Percentiles rank a stretch among this genome's conserved stretches.
Conservation (phyloP, 768 basidiomycete species). For the Boletus rufocinnamomeus region DNA sequence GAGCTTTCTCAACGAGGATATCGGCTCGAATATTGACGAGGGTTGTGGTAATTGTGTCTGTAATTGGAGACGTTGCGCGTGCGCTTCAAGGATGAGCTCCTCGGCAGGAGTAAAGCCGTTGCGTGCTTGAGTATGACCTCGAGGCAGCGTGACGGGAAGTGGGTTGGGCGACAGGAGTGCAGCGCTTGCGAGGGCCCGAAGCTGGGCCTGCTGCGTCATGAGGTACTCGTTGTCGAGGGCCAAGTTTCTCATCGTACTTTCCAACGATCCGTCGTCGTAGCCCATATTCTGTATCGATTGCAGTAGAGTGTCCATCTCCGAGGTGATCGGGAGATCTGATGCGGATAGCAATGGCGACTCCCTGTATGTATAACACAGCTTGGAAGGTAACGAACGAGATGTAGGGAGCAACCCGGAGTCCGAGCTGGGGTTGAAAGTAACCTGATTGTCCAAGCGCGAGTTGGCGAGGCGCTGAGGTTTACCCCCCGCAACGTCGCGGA, state of each 20-base stretch:
- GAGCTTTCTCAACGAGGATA: constrained; percentile 7
- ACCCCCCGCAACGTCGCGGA: constrained; percentile 4
- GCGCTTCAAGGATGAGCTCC: constrained; percentile 64
- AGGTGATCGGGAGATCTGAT: constrained; percentile 31
- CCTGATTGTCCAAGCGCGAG: constrained; percentile 6
- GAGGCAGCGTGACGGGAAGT: constrained; percentile 14
- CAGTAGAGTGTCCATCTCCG: constrained; percentile 42
- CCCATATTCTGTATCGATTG: constrained; percentile 36
- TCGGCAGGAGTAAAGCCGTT: constrained; percentile 71
- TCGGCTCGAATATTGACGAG: constrained; percentile 13
- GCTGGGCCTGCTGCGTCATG: constrained; percentile 21
- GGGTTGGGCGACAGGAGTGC: constrained; percentile 13
- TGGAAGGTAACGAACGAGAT: constrained; percentile 25
- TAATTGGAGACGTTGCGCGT: constrained; percentile 33
- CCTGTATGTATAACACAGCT: constrained; percentile 20
- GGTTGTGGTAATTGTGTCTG: constrained; percentile 14
- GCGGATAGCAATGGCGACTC: constrained; percentile 19
- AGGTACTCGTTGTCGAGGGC: constrained; percentile 21
- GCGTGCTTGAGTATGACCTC: constrained; percentile 38
- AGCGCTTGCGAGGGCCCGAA: constrained; percentile 28
- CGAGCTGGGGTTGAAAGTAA: not conserved
- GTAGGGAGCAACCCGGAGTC: constrained; percentile 13
- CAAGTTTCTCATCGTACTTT: constrained; percentile 14
- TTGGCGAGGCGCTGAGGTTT: constrained; percentile 14
- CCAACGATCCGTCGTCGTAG: constrained; percentile 19